Evolutionary conservation across 2,329 filamentous ascomycete genomes (phyloP), one percentile per base, ranked within the genome.

Genomic region (Pestalotiopsis sp.): DNA sequence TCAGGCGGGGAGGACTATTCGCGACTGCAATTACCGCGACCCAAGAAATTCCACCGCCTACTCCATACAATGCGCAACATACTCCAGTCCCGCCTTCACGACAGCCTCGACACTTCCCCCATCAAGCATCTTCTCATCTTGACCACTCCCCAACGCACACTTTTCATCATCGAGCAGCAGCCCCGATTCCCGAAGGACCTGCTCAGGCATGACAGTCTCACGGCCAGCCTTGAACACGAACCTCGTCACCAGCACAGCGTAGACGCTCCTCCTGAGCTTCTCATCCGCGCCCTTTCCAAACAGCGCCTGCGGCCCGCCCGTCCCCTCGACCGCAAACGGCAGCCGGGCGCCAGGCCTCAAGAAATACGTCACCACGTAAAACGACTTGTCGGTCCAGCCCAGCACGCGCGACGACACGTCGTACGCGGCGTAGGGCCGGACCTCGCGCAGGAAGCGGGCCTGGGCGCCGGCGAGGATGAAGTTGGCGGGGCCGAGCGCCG

Each of bases 161-260:
- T 59, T n/a, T 7, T 1, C 56, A 2, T 14, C 45, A 17, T 23
- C 31, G 25, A 67, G 3, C 20, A 67, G n/a, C 13, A 67, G 31
- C 11, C 57, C 66, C 4, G 57, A 58, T 13, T 52, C 25, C 14
- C 59, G 66, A n/a, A 67, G 49, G 14, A 63, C 58, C 5, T 67
- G 56, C 27, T 63, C 57, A 4, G 65, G 65, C 52, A 31, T 12
- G 7, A 67, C 56, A 11, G 65, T 67, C 36, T 4, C 31, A 12
- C 66, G 61, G 2, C 66, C 66, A 2, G 59, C 57, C 31, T 62
- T 67, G 45, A 67, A 67, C 9, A 67, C 66, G 25, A 49, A 67
- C 66, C 52, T 57, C 27, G 66, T 52, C 5, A 67, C 41, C 66
- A 67, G 41, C 9, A 58, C 61, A 7, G 66, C 66, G 20, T 36